phyloP scores from a whole-genome alignment of 2,329 filamentous ascomycete species.

The Coleophoma crateriformis region DNA sequence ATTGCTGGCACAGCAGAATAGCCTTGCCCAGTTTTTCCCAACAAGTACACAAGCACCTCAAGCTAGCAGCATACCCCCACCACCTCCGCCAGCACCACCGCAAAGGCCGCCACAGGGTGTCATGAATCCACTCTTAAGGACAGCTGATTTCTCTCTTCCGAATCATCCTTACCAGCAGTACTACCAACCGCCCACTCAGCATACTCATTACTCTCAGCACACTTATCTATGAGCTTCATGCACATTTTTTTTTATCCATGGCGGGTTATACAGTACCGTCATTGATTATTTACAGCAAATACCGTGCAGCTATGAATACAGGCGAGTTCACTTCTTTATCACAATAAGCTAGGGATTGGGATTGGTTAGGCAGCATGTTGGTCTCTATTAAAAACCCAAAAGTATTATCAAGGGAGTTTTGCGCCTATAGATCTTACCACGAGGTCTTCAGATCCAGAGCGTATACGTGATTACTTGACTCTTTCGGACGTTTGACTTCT shows the following conservation, averaged over 20 bases:
- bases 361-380: too few relatives aligned
- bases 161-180: conserved; percentile 78
- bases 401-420: too few relatives aligned
- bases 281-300: too few relatives aligned
- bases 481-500: too few relatives aligned
- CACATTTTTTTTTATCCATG: not conserved
- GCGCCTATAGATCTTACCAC: too few relatives aligned
- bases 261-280: not conserved
- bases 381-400: too few relatives aligned
- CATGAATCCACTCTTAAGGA: conserved; percentile 65
- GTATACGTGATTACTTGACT: too few relatives aligned
- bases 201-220: conserved; percentile 19
- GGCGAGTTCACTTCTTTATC: too few relatives aligned
- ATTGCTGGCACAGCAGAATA: conserved; percentile 15
- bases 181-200: conserved; percentile 66
- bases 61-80: conserved; percentile 17
- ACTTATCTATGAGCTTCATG: conserved; percentile 13
- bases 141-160: conserved; percentile 70
- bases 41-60: conserved; percentile 6
- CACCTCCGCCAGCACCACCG: conserved; percentile 10
- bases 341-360: too few relatives aligned
- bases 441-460: too few relatives aligned
- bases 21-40: conserved; percentile 22
- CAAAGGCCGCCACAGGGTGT: conserved; percentile 35
- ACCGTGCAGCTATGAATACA: too few relatives aligned